phyloP scores from a whole-genome alignment of 148 eudicot species.

The Bassia scoparia region DNA sequence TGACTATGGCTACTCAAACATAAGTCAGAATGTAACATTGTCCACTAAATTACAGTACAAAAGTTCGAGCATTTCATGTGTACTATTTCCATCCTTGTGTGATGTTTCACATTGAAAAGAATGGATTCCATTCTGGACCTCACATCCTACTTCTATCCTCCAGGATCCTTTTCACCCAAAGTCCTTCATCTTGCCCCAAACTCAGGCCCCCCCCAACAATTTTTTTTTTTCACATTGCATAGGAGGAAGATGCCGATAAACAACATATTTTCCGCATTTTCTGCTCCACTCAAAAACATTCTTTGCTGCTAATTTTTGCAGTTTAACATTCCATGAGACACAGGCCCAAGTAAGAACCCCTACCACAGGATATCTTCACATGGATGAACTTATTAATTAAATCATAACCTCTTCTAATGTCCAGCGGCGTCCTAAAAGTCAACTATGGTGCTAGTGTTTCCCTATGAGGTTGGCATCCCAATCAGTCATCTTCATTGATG shows the following conservation, averaged over 20 bases:
- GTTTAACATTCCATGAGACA: slow-evolving; percentile 75
- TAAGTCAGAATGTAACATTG: slow-evolving; percentile 32
- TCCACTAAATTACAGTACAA: slow-evolving; percentile 49
- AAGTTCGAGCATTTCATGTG: slow-evolving; percentile 43
- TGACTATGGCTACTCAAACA: slow-evolving; percentile 18
- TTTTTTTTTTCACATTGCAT: slow-evolving; percentile 58
- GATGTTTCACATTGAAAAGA: slow-evolving; percentile 61
- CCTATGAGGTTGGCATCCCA: slow-evolving; percentile 58
- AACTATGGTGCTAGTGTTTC: slow-evolving; percentile 78
- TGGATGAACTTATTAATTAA: slow-evolving; percentile 53
- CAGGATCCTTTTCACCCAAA: slow-evolving; percentile 75
- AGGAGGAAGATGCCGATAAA: slow-evolving; percentile 59
- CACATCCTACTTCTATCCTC: slow-evolving; percentile 80
- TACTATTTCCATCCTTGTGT: slow-evolving; percentile 45
- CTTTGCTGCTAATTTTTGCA: slow-evolving; percentile 54
- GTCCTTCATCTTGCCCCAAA: slow-evolving; percentile 66
- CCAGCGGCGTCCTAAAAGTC: slow-evolving; percentile 85
- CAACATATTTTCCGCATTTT: slow-evolving; percentile 78
- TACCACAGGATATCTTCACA: slow-evolving; percentile 52
- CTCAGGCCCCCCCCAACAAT: slow-evolving; percentile 66
- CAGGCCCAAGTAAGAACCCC: slow-evolving; percentile 88
- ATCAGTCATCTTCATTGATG: slow-evolving; percentile 60
- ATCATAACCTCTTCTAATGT: slow-evolving; percentile 64
- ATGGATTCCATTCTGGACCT: slow-evolving; percentile 54
- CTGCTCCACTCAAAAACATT: slow-evolving; percentile 60